Evolutionary conservation across 2,329 filamentous ascomycete genomes (phyloP), one percentile per base, ranked within the genome.

Genomic region (Fusarium sarcochroum): DNA sequence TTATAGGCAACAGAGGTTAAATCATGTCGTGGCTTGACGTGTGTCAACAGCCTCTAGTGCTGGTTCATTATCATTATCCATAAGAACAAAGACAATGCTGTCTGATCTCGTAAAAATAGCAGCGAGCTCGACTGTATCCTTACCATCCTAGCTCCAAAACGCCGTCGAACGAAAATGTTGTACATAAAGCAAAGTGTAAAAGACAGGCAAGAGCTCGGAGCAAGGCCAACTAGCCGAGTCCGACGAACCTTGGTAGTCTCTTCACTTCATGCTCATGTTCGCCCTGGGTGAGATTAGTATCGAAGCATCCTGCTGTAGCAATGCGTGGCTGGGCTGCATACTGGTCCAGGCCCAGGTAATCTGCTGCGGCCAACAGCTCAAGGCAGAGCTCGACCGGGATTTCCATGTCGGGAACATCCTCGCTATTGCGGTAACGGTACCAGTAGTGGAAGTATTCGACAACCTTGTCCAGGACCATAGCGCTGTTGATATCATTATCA

Each of bases 391-490:
- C 91, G 30, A 91, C 88, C 14, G 91, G 91, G 60, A 94, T 90
- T 17, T 94, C 91, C 89, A 94, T 91, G 74, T 95, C 92, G 6
- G 90, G 89, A 20, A 94, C 91, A 72, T 93, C 89, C 71, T 90
- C 89, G 69, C 84, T 84, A 69, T 93, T 86, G 51, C 86, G 86
- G 79, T 93, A 86, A 74, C 90, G 90, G 79, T 93, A 90, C 83
- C 91, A 92, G 82, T 94, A 94, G 76, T 93, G 92, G 66, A 94
- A 90, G 80, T 94, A 95, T 80, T 94, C 91, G 78, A 90, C 91
- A 32, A 94, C 89, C 76, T 93, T 93, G 77, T 94, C 92, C 4
- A 95, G 87, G 7, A 94, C 87, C 53, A 90, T 82, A 68, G 89
- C 90, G 79, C 91, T 94, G 77, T 64, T 69, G 57, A 63, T 67